Evolutionary conservation across 2,329 filamentous ascomycete genomes (phyloP), one percentile per base, ranked within the genome.

Genomic region (Ophiostoma ulmi): DNA sequence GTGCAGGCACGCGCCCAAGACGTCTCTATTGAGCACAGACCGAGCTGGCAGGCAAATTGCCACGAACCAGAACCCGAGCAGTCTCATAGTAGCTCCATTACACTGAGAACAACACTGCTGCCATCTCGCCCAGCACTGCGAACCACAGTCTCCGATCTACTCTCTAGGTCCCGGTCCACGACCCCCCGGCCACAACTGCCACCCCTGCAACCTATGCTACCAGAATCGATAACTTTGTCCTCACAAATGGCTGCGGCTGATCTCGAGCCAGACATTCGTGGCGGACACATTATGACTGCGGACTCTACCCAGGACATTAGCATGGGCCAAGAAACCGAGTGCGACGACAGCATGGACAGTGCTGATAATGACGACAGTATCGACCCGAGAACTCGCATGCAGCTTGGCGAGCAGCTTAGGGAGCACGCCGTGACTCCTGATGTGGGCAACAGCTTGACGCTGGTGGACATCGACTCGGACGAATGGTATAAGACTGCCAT

Each of bases 401-500:
- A 83, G 67, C 79, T 89, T 69, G 91, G 91, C 75, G 84, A 89
- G 77, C 85, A 86, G n/a, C 84, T 91, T 35, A 83, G 87, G 68
- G 86, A 87, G 72, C 86, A 87, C 67, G 88, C 87, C 8, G 88
- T 88, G 20, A 83, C 86, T 66, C 85, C 87, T 70, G 87, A 89
- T 73, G 85, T 87, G 4, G 88, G 88, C 63, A 86, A 88, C 73
- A 79, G 79, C 39, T 83, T 84, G 20, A 83, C 85, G 66, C 83
- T 87, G 36, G 83, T 91, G 74, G 89, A 91, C 76, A 88, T 90
- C 73, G 88, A 90, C 75, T 91, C 88, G 88, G 90, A 92, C 78
- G 88, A 90, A 77, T 92, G 89, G 86, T 81, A 91, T 72, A 91
- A 91, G 79, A 88, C 89, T 75, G 88, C 86, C 63, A 85, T 90